Percentiles rank a stretch among this genome's conserved stretches.
phyloP scores from a whole-genome alignment of 345 rosid species.

The Eucalyptus regnans region DNA sequence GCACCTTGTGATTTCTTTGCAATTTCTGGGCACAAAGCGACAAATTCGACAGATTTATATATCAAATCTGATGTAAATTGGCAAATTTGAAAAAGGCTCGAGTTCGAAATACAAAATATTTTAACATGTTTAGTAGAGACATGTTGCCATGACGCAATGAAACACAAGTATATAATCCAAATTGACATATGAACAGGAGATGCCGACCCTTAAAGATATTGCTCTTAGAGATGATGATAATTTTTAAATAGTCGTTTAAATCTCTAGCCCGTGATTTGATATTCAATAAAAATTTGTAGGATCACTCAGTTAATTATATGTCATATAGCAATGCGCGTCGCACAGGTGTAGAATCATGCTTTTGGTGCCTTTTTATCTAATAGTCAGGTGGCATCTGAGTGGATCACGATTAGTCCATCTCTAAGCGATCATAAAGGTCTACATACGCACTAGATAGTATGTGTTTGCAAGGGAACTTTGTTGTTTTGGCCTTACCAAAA shows the following conservation, averaged over 20 bases:
- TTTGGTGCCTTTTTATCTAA: neutral
- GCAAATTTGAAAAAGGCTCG: neutral
- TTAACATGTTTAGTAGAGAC: neutral
- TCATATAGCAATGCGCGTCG: fast-evolving
- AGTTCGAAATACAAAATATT: neutral
- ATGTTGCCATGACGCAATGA: neutral
- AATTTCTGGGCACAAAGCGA: neutral
- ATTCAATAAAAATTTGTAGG: neutral
- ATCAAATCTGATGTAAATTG: neutral
- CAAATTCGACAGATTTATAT: neutral
- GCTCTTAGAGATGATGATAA: neutral
- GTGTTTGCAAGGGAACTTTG: too few species aligned
- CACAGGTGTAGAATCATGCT: neutral
- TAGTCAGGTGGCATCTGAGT: neutral
- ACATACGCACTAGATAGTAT: neutral
- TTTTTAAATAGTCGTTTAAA: neutral
- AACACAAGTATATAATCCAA: neutral
- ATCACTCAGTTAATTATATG: neutral
- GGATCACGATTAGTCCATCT: neutral
- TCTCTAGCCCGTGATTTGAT: neutral
- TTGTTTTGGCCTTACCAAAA: too few species aligned
- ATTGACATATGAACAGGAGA: neutral
- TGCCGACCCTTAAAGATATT: neutral
- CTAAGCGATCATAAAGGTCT: neutral
- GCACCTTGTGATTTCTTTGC: neutral